These are phyloP conservation scores for Hordeum marinum DNA, from an alignment of 176 grass and related monocot species.

Conservation along the genomic window DNA sequence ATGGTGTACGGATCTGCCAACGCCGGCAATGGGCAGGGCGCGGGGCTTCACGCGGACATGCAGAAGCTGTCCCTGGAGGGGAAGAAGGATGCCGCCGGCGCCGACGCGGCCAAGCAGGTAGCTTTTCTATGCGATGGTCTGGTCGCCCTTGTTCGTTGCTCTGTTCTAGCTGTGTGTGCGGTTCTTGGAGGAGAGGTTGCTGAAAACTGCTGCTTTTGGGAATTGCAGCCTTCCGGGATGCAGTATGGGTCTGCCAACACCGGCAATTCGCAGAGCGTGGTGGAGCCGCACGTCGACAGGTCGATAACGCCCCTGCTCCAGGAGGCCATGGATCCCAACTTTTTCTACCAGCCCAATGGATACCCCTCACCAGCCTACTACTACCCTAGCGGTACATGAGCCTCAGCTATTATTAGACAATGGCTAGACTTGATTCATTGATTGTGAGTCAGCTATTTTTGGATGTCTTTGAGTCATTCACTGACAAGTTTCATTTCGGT, in stretches of 20 bases:
- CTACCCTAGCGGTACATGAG: slow-evolving; percentile 47
- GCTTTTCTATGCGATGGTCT: neutral
- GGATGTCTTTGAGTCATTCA: neutral
- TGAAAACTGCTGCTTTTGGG: neutral
- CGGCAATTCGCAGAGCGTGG: slow-evolving; percentile 33
- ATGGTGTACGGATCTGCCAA: slow-evolving; percentile 55
- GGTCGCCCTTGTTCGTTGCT: neutral
- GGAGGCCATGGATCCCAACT: slow-evolving; percentile 73
- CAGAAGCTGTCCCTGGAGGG: slow-evolving; percentile 70
- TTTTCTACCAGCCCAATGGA: slow-evolving; percentile 57
- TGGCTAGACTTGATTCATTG: neutral
- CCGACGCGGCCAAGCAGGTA: slow-evolving; percentile 61
- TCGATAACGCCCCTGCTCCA: slow-evolving; percentile 75
- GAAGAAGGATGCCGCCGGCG: slow-evolving; percentile 49
- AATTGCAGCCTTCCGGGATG: slow-evolving; percentile 44
- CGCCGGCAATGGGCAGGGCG: slow-evolving; percentile 33
- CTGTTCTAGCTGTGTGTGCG: neutral
- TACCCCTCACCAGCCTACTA: slow-evolving; percentile 57
- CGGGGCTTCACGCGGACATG: slow-evolving; percentile 41
- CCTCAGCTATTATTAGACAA: neutral
- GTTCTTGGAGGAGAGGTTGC: neutral
- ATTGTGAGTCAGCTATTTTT: neutral
- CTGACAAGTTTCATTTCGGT: neutral
- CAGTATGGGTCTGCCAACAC: slow-evolving; percentile 44
- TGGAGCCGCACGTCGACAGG: slow-evolving; percentile 33